These are phyloP conservation scores for Ailanthus altissimus DNA, from an alignment of 345 rosid genomes.

Conservation along the genomic window DNA sequence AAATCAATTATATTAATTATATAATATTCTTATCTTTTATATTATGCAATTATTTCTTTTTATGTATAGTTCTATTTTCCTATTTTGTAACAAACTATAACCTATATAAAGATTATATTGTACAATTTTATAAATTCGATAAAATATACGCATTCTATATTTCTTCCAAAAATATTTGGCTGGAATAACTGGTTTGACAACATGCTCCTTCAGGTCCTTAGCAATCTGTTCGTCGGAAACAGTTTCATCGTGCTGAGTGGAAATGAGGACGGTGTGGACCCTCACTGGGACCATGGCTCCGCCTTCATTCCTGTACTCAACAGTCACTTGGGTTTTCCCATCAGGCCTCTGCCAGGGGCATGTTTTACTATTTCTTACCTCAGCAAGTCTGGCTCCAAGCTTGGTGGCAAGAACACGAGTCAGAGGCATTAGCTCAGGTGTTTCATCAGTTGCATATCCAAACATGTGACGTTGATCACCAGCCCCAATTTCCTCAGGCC, in stretches of 20 bases:
- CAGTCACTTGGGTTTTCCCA: slow-evolving; percentile 38
- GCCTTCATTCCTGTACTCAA: slow-evolving; percentile 31
- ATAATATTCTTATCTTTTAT: too few relatives aligned
- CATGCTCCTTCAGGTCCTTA: slow-evolving; percentile 25
- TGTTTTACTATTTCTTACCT: slow-evolving; percentile 32
- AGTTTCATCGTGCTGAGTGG: slow-evolving; percentile 31
- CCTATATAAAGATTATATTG: too few relatives aligned
- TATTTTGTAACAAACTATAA: too few relatives aligned
- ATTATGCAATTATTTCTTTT: too few relatives aligned
- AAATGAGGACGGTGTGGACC: slow-evolving; percentile 34
- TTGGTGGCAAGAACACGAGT: slow-evolving; percentile 35
- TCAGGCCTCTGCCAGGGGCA: slow-evolving; percentile 37
- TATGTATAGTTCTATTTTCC: too few relatives aligned
- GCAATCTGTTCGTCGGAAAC: slow-evolving; percentile 27
- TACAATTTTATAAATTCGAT: too few relatives aligned
- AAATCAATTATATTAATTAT: too few relatives aligned
- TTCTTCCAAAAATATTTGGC: too few relatives aligned
- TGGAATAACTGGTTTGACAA: slow-evolving; percentile 33
- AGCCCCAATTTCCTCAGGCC: slow-evolving; percentile 32
- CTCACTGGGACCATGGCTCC: slow-evolving; percentile 37
- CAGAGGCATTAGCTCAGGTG: slow-evolving; percentile 34
- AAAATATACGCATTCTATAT: too few relatives aligned
- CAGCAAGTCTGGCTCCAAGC: slow-evolving; percentile 30
- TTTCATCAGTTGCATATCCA: slow-evolving; percentile 38
- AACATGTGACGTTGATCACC: slow-evolving; percentile 38